phyloP scores from a whole-genome alignment of 75 land plant species.

The Chamaecyparis obtusa region DNA sequence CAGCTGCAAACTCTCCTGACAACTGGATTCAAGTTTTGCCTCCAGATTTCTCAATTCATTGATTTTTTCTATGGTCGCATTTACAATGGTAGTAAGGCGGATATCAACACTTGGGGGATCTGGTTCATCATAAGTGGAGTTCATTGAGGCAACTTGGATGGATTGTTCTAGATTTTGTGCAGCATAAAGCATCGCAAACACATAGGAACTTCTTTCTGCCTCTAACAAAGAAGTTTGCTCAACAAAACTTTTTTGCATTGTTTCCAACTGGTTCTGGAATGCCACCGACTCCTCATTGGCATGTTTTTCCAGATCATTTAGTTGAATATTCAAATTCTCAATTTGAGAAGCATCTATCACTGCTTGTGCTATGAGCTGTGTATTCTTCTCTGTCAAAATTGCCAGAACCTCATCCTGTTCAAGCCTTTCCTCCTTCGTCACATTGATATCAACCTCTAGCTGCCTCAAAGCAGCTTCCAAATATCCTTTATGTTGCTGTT shows the following conservation, averaged over 20 bases:
- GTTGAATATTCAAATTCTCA: slow-evolving; percentile 27
- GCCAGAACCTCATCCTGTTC: slow-evolving; percentile 6
- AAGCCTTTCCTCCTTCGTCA: slow-evolving; percentile 3
- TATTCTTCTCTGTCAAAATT: slow-evolving; percentile 16
- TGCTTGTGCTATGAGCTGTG: slow-evolving; percentile 16
- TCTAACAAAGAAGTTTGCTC: slow-evolving; percentile 20
- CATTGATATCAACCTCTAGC: slow-evolving; percentile 25
- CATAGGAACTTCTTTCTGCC: slow-evolving; percentile 22
- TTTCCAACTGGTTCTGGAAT: slow-evolving; percentile 16
- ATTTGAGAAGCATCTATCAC: slow-evolving; percentile 18
- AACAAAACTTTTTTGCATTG: slow-evolving; percentile 27
- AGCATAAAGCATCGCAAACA: slow-evolving; percentile 18
- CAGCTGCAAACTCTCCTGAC: slow-evolving; percentile 4
- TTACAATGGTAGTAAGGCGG: slow-evolving; percentile 25
- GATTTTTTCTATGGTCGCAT: slow-evolving; percentile 33
- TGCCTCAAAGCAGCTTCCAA: slow-evolving; percentile 11
- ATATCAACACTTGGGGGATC: slow-evolving; percentile 12
- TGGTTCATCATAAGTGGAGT: not conserved
- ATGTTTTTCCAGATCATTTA: slow-evolving; percentile 18
- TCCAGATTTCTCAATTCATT: slow-evolving; percentile 18
- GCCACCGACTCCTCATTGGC: slow-evolving; percentile 20
- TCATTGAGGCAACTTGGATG: not conserved
- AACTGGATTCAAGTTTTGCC: slow-evolving; percentile 28
- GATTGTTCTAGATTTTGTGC: slow-evolving; percentile 33
- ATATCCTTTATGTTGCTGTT: slow-evolving; percentile 13